Percentiles rank a stretch among this genome's conserved stretches.
Conservation (phyloP, 108 stramenopile genomes). For the Conticribra weissflogii region DNA sequence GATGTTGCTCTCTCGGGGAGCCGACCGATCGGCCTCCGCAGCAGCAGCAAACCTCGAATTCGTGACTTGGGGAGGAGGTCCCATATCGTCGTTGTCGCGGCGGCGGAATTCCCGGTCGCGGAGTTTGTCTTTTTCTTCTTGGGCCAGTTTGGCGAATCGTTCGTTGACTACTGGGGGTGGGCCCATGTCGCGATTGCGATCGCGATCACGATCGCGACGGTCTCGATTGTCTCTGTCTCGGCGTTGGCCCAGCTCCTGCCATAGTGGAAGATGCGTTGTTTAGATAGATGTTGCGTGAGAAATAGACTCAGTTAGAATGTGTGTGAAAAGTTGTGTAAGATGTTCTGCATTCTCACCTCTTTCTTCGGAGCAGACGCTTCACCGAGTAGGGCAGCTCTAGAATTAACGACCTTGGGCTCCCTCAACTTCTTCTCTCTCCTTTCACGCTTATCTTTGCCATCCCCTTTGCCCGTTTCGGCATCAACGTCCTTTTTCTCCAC, state of each 20-base stretch:
- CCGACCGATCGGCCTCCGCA: slow-evolving; percentile 50
- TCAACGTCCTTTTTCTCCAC: slow-evolving; percentile 17
- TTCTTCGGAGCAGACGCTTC: slow-evolving; percentile 50
- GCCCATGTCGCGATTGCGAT: slow-evolving; percentile 44
- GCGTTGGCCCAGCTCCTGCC: slow-evolving; percentile 34
- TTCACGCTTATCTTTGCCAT: slow-evolving; percentile 17
- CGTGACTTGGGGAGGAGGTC: slow-evolving; percentile 56
- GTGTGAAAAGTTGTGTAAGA: background rate
- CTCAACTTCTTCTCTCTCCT: slow-evolving; percentile 22
- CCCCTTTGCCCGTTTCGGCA: slow-evolving; percentile 9
- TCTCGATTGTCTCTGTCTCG: slow-evolving; percentile 6
- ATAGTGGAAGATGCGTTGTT: slow-evolving; percentile 62
- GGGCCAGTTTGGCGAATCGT: slow-evolving; percentile 69
- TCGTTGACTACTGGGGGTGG: slow-evolving; percentile 73
- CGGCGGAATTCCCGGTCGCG: slow-evolving; percentile 30
- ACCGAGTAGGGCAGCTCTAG: slow-evolving; percentile 70
- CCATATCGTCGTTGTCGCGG: slow-evolving; percentile 32
- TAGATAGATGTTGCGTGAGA: slow-evolving; percentile 1
- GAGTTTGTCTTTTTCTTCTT: slow-evolving; percentile 64
- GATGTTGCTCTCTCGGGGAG: slow-evolving; percentile 7
- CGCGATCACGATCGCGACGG: slow-evolving; percentile 14
- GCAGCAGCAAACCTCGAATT: slow-evolving; percentile 70
- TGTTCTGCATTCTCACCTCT: too few relatives aligned
- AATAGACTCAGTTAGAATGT: slow-evolving; percentile 9
- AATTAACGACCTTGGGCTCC: slow-evolving; percentile 72